Evolutionary conservation across 805 yeast species (phyloP), one percentile per base, ranked within the genome.

Genomic region (Saccharomycopsis sp.): DNA sequence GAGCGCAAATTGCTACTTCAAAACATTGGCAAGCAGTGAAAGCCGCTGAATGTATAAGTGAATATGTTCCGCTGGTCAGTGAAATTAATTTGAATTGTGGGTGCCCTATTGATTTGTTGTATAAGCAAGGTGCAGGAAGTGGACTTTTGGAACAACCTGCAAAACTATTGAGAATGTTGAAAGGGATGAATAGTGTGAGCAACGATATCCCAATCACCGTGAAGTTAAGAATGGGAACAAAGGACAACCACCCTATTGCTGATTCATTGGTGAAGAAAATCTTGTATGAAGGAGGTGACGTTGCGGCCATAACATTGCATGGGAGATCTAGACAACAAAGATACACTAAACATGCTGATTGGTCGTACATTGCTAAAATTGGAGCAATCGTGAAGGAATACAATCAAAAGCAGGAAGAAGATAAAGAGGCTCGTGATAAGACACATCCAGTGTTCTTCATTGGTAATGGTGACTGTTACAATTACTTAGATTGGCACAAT

Each of bases 251-350:
- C 51, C 94, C 94, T 40, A 77, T 84, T n/a, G 98, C 97, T n/a
- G 79, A 77, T 46, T 67, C 75, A 33, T 65, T 93, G 46, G 85
- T 87, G 7, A 71, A 71, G 38, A 71, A 95, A 53, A 62, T 93
- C 4, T 40, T 90, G 38, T 71, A 70, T 28, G 95, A 87, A 58
- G 44, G 44, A 28, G 79, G 87, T 16, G 89, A 85, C 54, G 85
- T 83, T 8, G 90, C 89, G 3, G 94, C 96, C 1, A 80, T 93
- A 52, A 93, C 97, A 1, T 67, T 93, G 43, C 99, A 93, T 58
- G 99, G 99, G 24, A 77, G 99, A 58, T 85, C 97, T 1, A 77
- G 98, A 57, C 96, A 89, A 60, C 99, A 93, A 66, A 70, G 99
- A 51, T 93, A 93, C 63, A 84, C 97, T 1, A 77, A 75, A 54